Conservation (phyloP, 139 green algal species). For the Closterium sp. region DNA sequence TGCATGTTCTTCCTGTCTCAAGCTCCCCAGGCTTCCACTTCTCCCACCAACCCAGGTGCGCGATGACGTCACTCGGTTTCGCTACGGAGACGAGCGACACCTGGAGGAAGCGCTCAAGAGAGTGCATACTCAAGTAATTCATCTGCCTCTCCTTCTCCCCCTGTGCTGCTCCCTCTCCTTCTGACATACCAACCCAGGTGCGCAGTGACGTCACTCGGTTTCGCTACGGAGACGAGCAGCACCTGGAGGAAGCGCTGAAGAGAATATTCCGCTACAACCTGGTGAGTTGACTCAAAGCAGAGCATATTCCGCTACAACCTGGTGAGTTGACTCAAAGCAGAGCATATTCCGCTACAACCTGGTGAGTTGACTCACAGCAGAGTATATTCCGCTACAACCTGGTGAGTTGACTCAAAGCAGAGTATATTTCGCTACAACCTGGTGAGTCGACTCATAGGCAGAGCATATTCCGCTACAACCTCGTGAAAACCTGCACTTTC, state of each 20-base stretch:
- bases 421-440: too few species aligned
- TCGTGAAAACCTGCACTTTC: too few species aligned
- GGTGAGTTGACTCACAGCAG: conserved; percentile 57
- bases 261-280: conserved; percentile 82
- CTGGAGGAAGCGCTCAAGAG: conserved; percentile 92
- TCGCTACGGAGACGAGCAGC: conserved; percentile 97
- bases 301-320: conserved; percentile 82
- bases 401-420: too few species aligned
- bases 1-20: too few species aligned
- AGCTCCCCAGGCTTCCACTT: too few species aligned
- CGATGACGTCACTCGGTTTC: conserved; percentile 57
- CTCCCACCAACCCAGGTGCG: too few species aligned
- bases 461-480: too few species aligned
- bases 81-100: conserved; percentile 98
- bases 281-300: conserved; percentile 57
- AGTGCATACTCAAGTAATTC: too few species aligned
- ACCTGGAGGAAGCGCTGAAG: conserved; percentile 93
- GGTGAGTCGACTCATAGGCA: too few species aligned
- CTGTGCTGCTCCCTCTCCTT: too few species aligned
- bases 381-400: conserved; percentile 82
- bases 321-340: conserved; percentile 57
- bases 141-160: too few species aligned
- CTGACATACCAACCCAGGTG: too few species aligned
- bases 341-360: conserved; percentile 82
- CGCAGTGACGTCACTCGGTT: conserved; percentile 56